Percentiles rank a stretch among this genome's conserved stretches.
These are phyloP conservation scores for Gaillardinia entomophila DNA, from an alignment of 805 yeast genomes.

Conservation along the genomic window DNA sequence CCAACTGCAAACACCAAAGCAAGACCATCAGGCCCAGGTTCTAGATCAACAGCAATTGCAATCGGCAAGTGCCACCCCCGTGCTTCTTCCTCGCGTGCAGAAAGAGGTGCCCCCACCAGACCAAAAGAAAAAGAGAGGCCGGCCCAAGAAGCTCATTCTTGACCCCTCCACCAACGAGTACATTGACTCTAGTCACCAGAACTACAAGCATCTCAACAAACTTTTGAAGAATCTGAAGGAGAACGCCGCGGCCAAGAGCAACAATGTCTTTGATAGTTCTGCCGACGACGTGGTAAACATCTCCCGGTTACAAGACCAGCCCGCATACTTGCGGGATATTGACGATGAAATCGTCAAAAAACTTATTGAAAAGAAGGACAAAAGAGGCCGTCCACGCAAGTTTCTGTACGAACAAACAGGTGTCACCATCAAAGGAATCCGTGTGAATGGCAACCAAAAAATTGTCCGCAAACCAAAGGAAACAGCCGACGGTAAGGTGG, in stretches of 20 bases:
- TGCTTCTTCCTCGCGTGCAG: not conserved
- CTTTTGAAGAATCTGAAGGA: conserved; percentile 11
- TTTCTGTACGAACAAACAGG: conserved; percentile 43
- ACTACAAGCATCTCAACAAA: conserved; percentile 34
- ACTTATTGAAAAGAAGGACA: conserved; percentile 34
- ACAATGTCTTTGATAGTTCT: conserved; percentile 1
- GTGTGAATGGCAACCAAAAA: conserved; percentile 30
- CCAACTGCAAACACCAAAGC: not conserved
- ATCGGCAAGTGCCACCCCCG: no score
- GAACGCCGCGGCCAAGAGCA: not conserved
- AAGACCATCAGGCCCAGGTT: conserved; percentile 6
- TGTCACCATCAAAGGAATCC: conserved; percentile 36
- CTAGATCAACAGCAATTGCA: conserved; percentile 6
- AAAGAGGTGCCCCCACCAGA: conserved; percentile 4
- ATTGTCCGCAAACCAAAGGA: not conserved
- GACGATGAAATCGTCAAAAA: conserved; percentile 25
- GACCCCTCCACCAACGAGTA: conserved; percentile 37
- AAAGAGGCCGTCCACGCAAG: conserved; percentile 48
- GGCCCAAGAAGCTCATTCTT: conserved; percentile 35
- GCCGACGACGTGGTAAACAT: conserved; percentile 2
- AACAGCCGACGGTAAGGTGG: no score
- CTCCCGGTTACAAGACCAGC: conserved; percentile 20
- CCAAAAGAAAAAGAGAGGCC: conserved; percentile 33
- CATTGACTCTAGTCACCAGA: conserved; percentile 37
- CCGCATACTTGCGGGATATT: conserved; percentile 21